Conservation (phyloP, 306 rosid species). For the Cicer judaicum region DNA sequence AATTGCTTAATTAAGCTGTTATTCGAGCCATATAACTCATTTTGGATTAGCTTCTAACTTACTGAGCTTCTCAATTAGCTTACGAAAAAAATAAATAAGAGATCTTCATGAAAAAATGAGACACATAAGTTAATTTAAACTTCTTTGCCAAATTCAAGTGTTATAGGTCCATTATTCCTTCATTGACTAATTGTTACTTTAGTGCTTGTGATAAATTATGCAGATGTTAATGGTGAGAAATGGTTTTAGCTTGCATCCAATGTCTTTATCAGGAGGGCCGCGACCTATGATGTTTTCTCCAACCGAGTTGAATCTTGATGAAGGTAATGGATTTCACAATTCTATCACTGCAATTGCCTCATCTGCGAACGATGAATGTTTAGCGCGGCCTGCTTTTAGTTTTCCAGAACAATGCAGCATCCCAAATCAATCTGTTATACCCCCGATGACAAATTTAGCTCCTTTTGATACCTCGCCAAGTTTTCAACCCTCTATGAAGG, state of each 20-base stretch:
- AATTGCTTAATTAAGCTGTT: no score
- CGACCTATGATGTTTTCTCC: constrained; percentile 63
- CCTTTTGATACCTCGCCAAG: constrained; percentile 54
- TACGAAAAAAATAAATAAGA: not conserved
- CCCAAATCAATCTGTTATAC: constrained; percentile 56
- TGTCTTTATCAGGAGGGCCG: constrained; percentile 69
- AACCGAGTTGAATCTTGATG: constrained; percentile 58
- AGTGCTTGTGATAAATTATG: constrained; percentile 49
- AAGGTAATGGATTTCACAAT: constrained; percentile 54
- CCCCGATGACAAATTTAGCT: constrained; percentile 50
- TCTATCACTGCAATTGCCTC: constrained; percentile 50
- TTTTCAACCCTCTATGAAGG: constrained; percentile 56
- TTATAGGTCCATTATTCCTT: constrained; percentile 20
- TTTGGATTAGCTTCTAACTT: not conserved
- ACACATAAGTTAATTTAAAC: not conserved
- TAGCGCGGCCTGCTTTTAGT: constrained; percentile 47
- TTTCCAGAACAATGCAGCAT: constrained; percentile 54
- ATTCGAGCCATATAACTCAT: not conserved
- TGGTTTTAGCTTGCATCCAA: constrained; percentile 87
- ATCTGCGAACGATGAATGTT: constrained; percentile 50
- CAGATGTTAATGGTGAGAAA: constrained; percentile 90
- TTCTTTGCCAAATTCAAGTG: not conserved
- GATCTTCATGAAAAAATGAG: not conserved
- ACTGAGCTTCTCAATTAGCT: not conserved
- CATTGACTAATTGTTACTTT: constrained; percentile 41